Conservation (phyloP, 2,329 filamentous ascomycete species). For the Verticillium nonalfalfae region DNA sequence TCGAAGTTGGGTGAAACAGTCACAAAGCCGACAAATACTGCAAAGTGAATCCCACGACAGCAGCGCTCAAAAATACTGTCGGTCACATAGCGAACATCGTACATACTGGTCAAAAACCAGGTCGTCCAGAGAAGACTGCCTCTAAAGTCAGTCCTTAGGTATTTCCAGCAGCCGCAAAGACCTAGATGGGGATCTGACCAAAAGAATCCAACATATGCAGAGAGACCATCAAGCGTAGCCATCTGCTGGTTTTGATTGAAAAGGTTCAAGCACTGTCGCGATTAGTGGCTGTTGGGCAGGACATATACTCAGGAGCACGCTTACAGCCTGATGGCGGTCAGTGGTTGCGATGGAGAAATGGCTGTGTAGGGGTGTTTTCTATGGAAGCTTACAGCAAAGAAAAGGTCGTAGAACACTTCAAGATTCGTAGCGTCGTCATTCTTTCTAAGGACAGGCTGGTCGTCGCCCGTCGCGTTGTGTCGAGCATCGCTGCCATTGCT, state of each 20-base stretch:
- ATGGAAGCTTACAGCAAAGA: constrained; percentile 18
- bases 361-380: neutral
- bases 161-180: neutral
- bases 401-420: constrained; percentile 31
- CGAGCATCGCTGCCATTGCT: neutral
- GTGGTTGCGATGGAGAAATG: neutral
- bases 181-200: constrained; percentile 12
- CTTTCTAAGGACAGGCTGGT: constrained; percentile 21
- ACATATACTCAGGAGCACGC: constrained; percentile 13
- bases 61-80: constrained; percentile 57
- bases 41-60: constrained; percentile 54
- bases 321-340: neutral
- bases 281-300: neutral
- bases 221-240: neutral
- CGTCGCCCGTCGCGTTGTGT: constrained; percentile 7
- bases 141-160: neutral
- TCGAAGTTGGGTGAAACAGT: constrained; percentile 47
- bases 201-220: constrained; percentile 27
- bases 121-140: constrained; percentile 55
- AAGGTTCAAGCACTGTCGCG: neutral
- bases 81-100: constrained; percentile 59
- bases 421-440: constrained; percentile 11
- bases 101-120: constrained; percentile 59
- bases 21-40: constrained; percentile 59
- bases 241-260: neutral